Percentiles rank a stretch among this genome's conserved stretches.
phyloP scores from a whole-genome alignment of 2,329 filamentous ascomycete species.

The Alternaria dauci region DNA sequence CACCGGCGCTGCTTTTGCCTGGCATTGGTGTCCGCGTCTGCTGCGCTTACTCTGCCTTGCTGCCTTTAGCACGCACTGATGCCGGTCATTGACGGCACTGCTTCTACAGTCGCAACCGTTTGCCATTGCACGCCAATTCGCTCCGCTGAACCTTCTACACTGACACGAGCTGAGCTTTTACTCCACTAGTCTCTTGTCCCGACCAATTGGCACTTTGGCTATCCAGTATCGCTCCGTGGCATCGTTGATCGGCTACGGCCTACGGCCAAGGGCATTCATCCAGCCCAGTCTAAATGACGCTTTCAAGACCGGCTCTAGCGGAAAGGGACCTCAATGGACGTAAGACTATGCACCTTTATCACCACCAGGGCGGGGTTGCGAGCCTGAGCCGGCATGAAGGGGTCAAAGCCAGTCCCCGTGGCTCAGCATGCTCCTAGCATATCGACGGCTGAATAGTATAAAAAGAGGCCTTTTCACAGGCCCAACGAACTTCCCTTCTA shows the following conservation, averaged over 20 bases:
- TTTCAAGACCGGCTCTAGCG: conserved; percentile 47
- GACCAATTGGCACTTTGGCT: conserved; percentile 43
- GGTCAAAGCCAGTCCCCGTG: conserved; percentile 46
- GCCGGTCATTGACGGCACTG: conserved; percentile 36
- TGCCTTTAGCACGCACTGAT: conserved; percentile 46
- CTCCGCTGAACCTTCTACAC: conserved; percentile 39
- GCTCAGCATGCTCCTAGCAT: conserved; percentile 33
- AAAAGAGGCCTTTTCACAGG: conserved; percentile 43
- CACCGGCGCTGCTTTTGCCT: conserved; percentile 48
- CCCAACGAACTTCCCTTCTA: conserved; percentile 32
- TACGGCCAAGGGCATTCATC: conserved; percentile 40
- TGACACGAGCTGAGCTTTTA: conserved; percentile 41
- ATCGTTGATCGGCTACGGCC: conserved; percentile 49
- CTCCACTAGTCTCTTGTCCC: conserved; percentile 36
- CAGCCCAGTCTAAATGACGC: conserved; percentile 47
- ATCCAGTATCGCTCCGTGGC: conserved; percentile 37
- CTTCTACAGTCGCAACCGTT: conserved; percentile 36
- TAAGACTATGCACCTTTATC: conserved; percentile 53
- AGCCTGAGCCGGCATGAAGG: conserved; percentile 43
- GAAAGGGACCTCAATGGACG: conserved; percentile 48
- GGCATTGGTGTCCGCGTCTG: conserved; percentile 45
- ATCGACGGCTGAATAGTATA: conserved; percentile 43
- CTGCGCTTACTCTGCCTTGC: conserved; percentile 50
- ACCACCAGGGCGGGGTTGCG: conserved; percentile 50
- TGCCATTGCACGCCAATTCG: conserved; percentile 45